Percentiles rank a stretch among this genome's conserved stretches.
These are phyloP conservation scores for Trebouxia sp. DNA, from an alignment of 139 green algal genomes.

Conservation along the genomic window DNA sequence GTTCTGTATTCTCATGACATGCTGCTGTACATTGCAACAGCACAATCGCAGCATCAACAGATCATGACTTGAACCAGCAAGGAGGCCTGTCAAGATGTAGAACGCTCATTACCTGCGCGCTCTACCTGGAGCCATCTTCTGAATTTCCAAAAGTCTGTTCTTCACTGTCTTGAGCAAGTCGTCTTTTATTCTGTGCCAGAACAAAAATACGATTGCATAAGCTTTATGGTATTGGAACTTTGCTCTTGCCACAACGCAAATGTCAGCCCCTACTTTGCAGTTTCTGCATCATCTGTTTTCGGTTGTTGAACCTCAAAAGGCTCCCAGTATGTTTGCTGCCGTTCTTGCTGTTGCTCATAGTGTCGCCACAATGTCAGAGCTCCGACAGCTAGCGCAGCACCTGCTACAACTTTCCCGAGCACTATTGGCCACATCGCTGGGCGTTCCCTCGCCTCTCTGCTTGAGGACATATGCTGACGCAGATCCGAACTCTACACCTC, in stretches of 20 bases:
- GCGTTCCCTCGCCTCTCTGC: no score
- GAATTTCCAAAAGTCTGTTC: not conserved
- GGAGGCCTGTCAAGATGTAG: no score
- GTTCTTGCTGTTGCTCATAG: constrained; percentile 8
- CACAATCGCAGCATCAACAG: no score
- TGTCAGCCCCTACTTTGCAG: not conserved
- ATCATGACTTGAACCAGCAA: no score
- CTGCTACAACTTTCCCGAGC: constrained; percentile 4
- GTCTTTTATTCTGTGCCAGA: not conserved
- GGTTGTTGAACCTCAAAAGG: not conserved
- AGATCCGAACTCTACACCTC: no score
- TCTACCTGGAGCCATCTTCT: not conserved
- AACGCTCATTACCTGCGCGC: constrained; percentile 12
- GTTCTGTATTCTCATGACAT: no score
- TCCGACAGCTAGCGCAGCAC: not conserved
- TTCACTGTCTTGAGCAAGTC: not conserved
- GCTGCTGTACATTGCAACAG: no score
- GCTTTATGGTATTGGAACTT: no score
- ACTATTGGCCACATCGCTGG: not conserved
- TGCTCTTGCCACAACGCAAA: no score
- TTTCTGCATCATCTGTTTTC: not conserved
- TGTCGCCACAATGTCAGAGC: not conserved
- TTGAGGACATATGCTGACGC: no score
- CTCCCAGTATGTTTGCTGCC: constrained; percentile 13
- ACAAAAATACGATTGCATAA: no score